A percentile compares a stretch with the other conserved stretches of the same genome.
phyloP scores from a whole-genome alignment of 768 basidiomycete genomes.

The Tulasnella sp. region DNA sequence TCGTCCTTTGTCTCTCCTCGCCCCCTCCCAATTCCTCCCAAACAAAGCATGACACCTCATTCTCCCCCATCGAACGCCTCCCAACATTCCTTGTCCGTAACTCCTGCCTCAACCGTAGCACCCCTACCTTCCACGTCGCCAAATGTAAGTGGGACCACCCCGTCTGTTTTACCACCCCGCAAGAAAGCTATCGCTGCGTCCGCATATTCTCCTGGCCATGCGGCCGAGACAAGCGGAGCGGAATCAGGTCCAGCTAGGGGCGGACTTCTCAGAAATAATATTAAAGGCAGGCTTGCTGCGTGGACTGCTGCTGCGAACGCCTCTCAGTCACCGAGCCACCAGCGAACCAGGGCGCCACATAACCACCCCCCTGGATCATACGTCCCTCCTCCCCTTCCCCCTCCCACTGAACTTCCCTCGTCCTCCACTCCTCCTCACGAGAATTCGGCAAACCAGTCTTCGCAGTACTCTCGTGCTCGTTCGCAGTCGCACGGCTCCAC shows the following conservation, averaged over 20 bases:
- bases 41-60: background rate
- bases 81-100: background rate
- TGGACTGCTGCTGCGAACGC: background rate
- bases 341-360: background rate
- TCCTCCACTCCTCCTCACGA: background rate
- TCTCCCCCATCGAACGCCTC: background rate
- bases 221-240: background rate
- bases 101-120: slow-evolving; percentile 2
- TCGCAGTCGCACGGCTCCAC: background rate
- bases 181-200: background rate
- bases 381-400: background rate
- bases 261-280: background rate
- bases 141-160: background rate
- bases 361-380: background rate
- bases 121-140: background rate
- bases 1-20: background rate
- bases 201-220: background rate
- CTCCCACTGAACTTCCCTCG: background rate
- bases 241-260: background rate
- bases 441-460: background rate
- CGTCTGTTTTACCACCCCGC: background rate
- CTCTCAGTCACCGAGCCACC: background rate
- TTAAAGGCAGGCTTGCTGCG: background rate
- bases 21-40: background rate
- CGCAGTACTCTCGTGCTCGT: background rate